Base-by-base conservation (phyloP, 2,329 filamentous ascomycete species). In the Nectriaceae sp. region DNA sequence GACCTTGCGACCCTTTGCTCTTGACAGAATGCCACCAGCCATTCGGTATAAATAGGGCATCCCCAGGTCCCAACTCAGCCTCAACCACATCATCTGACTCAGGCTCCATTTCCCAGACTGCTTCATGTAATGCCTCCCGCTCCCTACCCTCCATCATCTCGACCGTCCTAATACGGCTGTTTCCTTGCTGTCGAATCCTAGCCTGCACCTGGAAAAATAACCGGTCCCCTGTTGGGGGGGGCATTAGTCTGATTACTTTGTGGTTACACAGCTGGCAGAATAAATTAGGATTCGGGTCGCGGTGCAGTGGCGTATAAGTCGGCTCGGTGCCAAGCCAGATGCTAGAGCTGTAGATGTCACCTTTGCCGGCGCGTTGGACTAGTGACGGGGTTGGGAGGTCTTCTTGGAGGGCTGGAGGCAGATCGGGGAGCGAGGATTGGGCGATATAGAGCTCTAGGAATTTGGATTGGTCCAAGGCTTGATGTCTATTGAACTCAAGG, bases 91-190 rank as follows among this genome's bases (percentile, higher is more conserved):
- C 71, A 57, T 57, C 67, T 51, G 50, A 59, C 19, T 19, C 49
- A 31, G 43, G 50, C 2, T 64, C 54, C 3, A 64, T 56, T 3
- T 68, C 71, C 94, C 93, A 97, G 3, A 96, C 78, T 3, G 79
- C 83, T 2, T 78, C 70, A 55, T 92, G 83, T 13, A 97, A 68
- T 3, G 78, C 72, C 18, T 75, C 68, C 55, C 84, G 84, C 70
- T 96, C 90, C 2, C 73, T 69, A 0, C 91, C 91, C 43, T 85
- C 77, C 91, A 97, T 97, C 92, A 97, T 97, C 65, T 96, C 91
- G 11, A 85, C 78, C 0, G 89, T 88, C 47, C 91, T 79, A 56
- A 97, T 74, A 16, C 74, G 71, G 13, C 76, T 70, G 46, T 67
- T 78, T 3, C 67, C 71, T 3, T 59, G 56, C 35, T 59, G 57